Evolutionary conservation across 768 basidiomycete species (phyloP).

Genomic region (Mycena belliarum): DNA sequence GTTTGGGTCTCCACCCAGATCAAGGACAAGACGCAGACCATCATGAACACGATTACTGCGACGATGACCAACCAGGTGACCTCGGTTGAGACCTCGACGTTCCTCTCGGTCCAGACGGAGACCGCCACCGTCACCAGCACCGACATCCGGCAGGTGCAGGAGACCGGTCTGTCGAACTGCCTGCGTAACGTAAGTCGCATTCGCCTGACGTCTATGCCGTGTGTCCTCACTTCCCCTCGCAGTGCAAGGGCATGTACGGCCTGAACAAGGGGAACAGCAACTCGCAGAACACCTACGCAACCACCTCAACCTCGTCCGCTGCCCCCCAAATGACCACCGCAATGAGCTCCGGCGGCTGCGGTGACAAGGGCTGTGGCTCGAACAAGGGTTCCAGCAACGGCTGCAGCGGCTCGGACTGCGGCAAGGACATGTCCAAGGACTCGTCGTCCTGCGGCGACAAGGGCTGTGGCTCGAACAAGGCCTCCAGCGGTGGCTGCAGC

Average conservation of each 20-base stretch:
- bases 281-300: constrained; percentile 44
- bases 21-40: constrained; percentile 63
- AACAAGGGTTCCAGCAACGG: neutral
- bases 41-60: constrained; percentile 56
- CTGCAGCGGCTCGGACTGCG: neutral
- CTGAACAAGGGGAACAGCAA: constrained; percentile 54
- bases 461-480: neutral
- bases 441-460: neutral
- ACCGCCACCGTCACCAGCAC: constrained; percentile 48
- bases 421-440: too few species aligned
- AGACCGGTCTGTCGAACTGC: constrained; percentile 57
- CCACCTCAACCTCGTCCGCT: constrained; percentile 1
- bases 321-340: too few species aligned
- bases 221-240: constrained; percentile 17
- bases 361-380: neutral
- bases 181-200: constrained; percentile 42
- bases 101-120: constrained; percentile 48
- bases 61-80: constrained; percentile 53
- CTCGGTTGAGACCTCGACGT: constrained; percentile 50
- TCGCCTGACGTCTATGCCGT: neutral
- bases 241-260: constrained; percentile 63
- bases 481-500: neutral
- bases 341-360: neutral
- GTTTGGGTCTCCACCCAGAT: constrained; percentile 57
- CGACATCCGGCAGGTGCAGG: constrained; percentile 38